phyloP scores from a whole-genome alignment of 2,329 filamentous ascomycete species.

The Cladophialophora exuberans region DNA sequence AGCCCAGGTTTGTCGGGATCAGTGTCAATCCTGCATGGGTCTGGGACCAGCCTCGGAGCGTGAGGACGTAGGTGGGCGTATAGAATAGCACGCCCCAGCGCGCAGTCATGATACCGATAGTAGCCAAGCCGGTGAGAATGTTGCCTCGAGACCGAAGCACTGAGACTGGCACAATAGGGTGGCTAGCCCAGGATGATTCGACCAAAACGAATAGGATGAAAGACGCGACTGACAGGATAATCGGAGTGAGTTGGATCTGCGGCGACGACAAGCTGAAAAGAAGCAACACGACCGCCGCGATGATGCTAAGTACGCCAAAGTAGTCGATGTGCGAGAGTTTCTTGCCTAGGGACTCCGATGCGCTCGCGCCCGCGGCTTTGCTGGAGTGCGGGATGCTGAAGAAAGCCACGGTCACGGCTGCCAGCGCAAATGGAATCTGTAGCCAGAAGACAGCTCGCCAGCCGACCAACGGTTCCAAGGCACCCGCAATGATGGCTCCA shows the following conservation, averaged over 20 bases:
- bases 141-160: conserved; percentile 72
- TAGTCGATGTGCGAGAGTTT: conserved; percentile 75
- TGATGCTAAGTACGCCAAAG: conserved; percentile 68
- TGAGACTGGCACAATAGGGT: conserved; percentile 75
- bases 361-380: conserved; percentile 39
- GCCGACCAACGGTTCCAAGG: conserved; percentile 64
- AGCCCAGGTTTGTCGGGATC: conserved; percentile 80
- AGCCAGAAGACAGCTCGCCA: conserved; percentile 77
- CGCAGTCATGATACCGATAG: conserved; percentile 77
- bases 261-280: conserved; percentile 71
- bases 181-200: conserved; percentile 65
- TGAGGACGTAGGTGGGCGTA: conserved; percentile 76
- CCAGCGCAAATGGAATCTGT: conserved; percentile 67
- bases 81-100: conserved; percentile 83
- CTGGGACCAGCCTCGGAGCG: conserved; percentile 70
- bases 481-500: conserved; percentile 71
- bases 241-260: conserved; percentile 61
- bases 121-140: conserved; percentile 72
- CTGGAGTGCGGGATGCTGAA: conserved; percentile 63
- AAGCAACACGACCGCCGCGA: conserved; percentile 69
- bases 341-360: conserved; percentile 43
- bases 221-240: conserved; percentile 62
- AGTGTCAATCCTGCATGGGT: conserved; percentile 74
- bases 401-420: conserved; percentile 65
- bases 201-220: conserved; percentile 63